Percentiles rank a stretch among this genome's conserved stretches.
Conservation (phyloP, 2,329 filamentous ascomycete species). For the Colletotrichum cereale region DNA sequence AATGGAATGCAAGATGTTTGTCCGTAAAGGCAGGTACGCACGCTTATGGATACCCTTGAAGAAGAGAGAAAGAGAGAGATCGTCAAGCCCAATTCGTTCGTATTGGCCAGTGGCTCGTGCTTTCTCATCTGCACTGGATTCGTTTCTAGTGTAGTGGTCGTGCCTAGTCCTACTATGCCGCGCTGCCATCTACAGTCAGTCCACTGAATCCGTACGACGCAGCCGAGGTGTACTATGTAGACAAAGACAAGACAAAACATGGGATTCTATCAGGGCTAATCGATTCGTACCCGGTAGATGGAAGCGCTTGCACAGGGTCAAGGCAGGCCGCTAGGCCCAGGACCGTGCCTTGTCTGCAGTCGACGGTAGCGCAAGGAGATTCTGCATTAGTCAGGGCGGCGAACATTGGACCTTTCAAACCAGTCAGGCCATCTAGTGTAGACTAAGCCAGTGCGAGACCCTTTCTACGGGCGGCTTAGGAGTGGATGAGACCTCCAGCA, state of each 20-base stretch:
- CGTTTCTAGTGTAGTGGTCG: neutral
- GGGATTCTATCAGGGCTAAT: neutral
- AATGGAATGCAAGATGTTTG: neutral
- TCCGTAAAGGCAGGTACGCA: neutral
- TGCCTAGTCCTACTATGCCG: neutral
- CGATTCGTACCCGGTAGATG: slow-evolving; percentile 23
- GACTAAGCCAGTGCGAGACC: slow-evolving; percentile 7
- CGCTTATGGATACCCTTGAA: neutral
- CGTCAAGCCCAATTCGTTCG: slow-evolving; percentile 15
- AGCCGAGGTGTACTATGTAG: neutral
- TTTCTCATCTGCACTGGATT: neutral
- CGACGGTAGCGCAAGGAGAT: slow-evolving; percentile 29
- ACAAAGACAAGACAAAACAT: neutral
- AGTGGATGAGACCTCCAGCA: slow-evolving; percentile 9
- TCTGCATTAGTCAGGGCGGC: slow-evolving; percentile 41
- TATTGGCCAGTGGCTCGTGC: slow-evolving; percentile 30
- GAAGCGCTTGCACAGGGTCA: slow-evolving; percentile 20
- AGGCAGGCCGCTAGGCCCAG: slow-evolving; percentile 9
- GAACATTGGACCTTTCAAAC: slow-evolving; percentile 26
- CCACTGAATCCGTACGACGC: neutral
- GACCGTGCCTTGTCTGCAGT: slow-evolving; percentile 34
- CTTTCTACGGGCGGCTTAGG: slow-evolving; percentile 10
- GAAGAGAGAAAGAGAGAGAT: neutral
- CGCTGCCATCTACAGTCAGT: neutral
- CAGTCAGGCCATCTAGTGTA: slow-evolving; percentile 12